Base-by-base conservation (phyloP, 257 asterid species). In the Asclepias syriaca region DNA sequence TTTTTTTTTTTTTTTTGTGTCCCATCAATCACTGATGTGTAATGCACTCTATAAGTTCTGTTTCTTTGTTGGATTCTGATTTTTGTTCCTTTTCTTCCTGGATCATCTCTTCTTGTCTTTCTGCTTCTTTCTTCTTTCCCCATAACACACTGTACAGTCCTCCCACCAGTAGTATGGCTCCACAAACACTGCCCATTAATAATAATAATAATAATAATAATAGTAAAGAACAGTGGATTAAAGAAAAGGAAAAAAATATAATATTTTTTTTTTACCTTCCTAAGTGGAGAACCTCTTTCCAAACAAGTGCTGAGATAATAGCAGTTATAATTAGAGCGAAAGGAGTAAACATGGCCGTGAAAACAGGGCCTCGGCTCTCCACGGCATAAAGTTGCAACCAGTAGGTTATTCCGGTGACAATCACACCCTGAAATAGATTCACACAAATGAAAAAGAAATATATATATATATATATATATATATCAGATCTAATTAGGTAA, bases 291-390 rank as follows among this genome's bases (percentile, higher is more conserved):
- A 64, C 72, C 75, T 89, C 91, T 29, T 84, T 83, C 89, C 88
- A 89, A 0, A 84, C 19, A 39, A 87, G 19, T 19, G 89, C 83
- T 0, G 94, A 87, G 46, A 82, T 37, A 48, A 86, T 59, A 21
- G 87, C 92, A 14, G 96, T 87, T 63, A 86, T 74, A 70, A 87
- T 73, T 1, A 89, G 92, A 5, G 76, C 74, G 49, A 89, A 70
- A 9, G 94, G 96, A 59, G 87, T 89, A 78, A 87, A 89, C 48
- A 85, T 70, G 49, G 89, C 90, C 0, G 76, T 66, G 65, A 80
- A 89, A 43, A 89, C 86, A 1, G 96, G 94, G 18, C 96, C 96
- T 73, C 87, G 85, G 61, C 76, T 84, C 81, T 87, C 88, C 22
- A 85, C 85, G 0, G 77, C 86, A 86, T 85, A 85, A 22, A 88